Percentiles rank a stretch among this genome's conserved stretches.
phyloP scores from a whole-genome alignment of 495 filamentous ascomycete species.

The Pyrenula aspistea region DNA sequence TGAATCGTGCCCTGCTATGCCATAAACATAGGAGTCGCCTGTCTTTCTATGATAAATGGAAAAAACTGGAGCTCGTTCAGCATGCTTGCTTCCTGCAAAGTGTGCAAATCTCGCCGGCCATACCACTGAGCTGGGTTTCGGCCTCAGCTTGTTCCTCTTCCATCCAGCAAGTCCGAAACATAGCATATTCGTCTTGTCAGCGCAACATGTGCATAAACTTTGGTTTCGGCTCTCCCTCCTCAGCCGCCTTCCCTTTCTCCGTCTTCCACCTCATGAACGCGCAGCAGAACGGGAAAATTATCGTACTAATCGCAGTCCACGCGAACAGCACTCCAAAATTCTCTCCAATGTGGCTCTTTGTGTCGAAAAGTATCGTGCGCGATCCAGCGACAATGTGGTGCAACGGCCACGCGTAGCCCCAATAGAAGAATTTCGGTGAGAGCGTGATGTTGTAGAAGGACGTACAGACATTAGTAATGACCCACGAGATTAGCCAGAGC shows the following conservation, averaged over 20 bases:
- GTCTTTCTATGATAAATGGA: no score
- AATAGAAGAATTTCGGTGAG: slow-evolving; percentile 47
- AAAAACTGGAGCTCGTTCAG: no score
- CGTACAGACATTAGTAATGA: slow-evolving; percentile 57
- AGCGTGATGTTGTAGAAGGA: slow-evolving; percentile 52
- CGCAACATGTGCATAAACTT: background rate
- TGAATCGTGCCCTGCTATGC: no score
- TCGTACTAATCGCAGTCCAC: slow-evolving; percentile 45
- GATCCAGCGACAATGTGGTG: slow-evolving; percentile 55
- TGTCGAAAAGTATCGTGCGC: slow-evolving; percentile 50
- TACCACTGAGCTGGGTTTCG: no score
- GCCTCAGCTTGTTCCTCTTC: no score
- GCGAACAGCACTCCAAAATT: slow-evolving; percentile 53
- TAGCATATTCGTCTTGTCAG: no score
- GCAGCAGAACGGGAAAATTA: slow-evolving; percentile 48
- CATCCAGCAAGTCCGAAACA: no score
- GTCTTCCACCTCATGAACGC: slow-evolving; percentile 48
- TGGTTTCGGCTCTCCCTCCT: slow-evolving; percentile 11
- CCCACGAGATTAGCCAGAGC: slow-evolving; percentile 66
- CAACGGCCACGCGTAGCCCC: slow-evolving; percentile 66
- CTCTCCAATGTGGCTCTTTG: slow-evolving; percentile 48
- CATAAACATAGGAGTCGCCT: no score
- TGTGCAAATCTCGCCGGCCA: no score
- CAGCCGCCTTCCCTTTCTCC: slow-evolving; percentile 9
- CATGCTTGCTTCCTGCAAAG: no score